Percentiles rank a stretch among this genome's conserved stretches.
phyloP scores from a whole-genome alignment of 306 rosid genomes.

The Sechiopsis laciniata region DNA sequence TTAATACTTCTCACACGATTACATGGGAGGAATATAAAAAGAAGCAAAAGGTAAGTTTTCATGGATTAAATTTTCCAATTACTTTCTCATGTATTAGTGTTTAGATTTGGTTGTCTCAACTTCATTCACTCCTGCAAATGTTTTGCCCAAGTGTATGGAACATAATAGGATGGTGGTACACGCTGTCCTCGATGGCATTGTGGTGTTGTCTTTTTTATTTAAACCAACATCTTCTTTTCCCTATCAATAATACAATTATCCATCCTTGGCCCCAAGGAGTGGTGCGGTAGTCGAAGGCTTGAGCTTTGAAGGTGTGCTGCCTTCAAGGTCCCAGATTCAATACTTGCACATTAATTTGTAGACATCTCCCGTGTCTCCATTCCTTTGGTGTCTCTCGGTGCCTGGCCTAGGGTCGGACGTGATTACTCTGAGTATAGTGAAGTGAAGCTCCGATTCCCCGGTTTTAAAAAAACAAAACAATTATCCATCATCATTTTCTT shows the following conservation, averaged over 20 bases:
- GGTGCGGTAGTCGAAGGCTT: no score
- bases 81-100: background rate
- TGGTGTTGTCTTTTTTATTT: background rate
- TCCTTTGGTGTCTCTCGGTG: no score
- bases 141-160: background rate
- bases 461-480: no score
- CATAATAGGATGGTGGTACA: background rate
- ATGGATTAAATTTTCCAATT: background rate
- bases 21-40: slow-evolving; percentile 94
- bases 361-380: no score
- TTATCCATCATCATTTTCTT: no score
- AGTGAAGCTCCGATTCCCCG: no score
- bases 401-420: no score
- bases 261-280: no score
- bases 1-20: slow-evolving; percentile 86
- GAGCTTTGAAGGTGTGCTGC: no score
- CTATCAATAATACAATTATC: background rate
- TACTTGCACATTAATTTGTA: no score
- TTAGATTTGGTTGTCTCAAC: background rate
- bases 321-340: no score
- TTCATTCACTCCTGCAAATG: background rate
- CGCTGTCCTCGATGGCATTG: background rate
- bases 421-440: no score
- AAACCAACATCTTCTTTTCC: background rate
- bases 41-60: slow-evolving; percentile 78